These are phyloP conservation scores for Chalciporus pseudorubinellus DNA, from an alignment of 768 basidiomycete genomes.

Conservation along the genomic window DNA sequence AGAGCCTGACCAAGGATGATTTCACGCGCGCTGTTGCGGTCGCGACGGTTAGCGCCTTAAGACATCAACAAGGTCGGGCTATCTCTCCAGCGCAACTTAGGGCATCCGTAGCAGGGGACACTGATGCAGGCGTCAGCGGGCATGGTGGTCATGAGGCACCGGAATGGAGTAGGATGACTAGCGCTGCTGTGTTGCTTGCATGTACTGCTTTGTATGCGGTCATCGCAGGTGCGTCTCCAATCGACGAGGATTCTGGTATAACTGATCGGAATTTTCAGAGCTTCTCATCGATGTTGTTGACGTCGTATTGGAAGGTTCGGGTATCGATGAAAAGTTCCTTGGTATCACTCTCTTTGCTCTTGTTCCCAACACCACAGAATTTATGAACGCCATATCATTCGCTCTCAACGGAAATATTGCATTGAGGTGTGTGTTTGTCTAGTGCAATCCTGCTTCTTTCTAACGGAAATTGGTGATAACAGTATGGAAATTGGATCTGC, in stretches of 20 bases:
- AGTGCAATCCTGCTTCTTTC: background rate
- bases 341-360: constrained; percentile 96
- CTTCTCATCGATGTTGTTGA: constrained; percentile 95
- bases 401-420: constrained; percentile 97
- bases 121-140: constrained; percentile 48
- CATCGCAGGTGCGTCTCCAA: constrained; percentile 76
- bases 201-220: constrained; percentile 93
- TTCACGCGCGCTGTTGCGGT: constrained; percentile 93
- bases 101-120: constrained; percentile 35
- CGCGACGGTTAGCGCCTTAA: constrained; percentile 86
- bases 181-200: constrained; percentile 82
- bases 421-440: constrained; percentile 60
- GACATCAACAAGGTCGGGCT: constrained; percentile 67
- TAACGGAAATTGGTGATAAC: constrained; percentile 3
- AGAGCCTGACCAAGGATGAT: constrained; percentile 76
- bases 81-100: constrained; percentile 49
- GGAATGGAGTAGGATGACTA: constrained; percentile 89
- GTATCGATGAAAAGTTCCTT: constrained; percentile 96
- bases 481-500: constrained; percentile 99
- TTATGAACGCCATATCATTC: constrained; percentile 99
- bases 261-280: constrained; percentile 47
- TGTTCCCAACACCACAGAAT: constrained; percentile 98
- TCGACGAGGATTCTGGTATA: background rate
- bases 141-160: constrained; percentile 93
- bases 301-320: constrained; percentile 83